Evolutionary conservation across 1,284 basidiomycete species (phyloP).

Genomic region (Fomitopsis pinicola): DNA sequence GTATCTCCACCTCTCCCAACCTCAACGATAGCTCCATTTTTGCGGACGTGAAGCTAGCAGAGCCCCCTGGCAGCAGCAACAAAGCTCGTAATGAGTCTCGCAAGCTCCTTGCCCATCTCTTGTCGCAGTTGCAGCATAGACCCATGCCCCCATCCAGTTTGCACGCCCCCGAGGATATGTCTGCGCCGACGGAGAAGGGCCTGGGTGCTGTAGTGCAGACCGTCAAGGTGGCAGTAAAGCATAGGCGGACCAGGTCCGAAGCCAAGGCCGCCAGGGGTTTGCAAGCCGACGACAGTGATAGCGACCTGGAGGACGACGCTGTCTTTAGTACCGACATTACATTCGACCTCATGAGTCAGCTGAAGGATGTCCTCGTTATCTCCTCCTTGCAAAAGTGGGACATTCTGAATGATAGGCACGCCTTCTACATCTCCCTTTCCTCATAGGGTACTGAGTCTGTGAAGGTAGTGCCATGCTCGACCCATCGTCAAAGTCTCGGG

Average conservation of each 20-base stretch:
- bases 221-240: slow-evolving; percentile 41
- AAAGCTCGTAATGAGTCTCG: slow-evolving; percentile 50
- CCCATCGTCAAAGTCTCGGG: slow-evolving; percentile 10
- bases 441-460: background rate
- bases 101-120: slow-evolving; percentile 54
- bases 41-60: slow-evolving; percentile 3
- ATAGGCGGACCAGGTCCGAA: slow-evolving; percentile 26
- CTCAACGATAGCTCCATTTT: slow-evolving; percentile 21
- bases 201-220: slow-evolving; percentile 40
- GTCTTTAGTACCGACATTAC: slow-evolving; percentile 57
- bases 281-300: slow-evolving; percentile 38
- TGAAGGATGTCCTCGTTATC: slow-evolving; percentile 56
- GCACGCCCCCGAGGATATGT: slow-evolving; percentile 30
- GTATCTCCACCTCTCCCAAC: slow-evolving; percentile 28
- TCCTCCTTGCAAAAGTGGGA: slow-evolving; percentile 54
- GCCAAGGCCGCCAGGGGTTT: slow-evolving; percentile 13
- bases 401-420: slow-evolving; percentile 47
- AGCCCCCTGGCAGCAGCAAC: slow-evolving; percentile 23
- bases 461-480: slow-evolving; percentile 8
- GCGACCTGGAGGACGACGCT: slow-evolving; percentile 41
- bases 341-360: slow-evolving; percentile 55
- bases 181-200: slow-evolving; percentile 25
- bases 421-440: background rate
- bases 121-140: slow-evolving; percentile 52
- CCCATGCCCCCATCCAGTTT: slow-evolving; percentile 47